phyloP scores from a whole-genome alignment of 768 basidiomycete genomes.

The Termitomyces sp. region DNA sequence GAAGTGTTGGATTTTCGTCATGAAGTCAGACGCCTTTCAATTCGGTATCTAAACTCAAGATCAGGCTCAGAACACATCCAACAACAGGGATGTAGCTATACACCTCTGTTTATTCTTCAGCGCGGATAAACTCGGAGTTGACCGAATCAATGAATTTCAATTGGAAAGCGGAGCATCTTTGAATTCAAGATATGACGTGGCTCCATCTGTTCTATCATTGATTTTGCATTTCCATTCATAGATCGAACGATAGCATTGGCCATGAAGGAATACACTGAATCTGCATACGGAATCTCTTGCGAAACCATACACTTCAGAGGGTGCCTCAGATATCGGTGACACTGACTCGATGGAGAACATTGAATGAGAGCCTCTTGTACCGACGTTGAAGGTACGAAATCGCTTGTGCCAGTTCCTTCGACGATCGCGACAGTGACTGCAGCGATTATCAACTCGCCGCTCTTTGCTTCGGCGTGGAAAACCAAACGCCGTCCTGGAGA shows the following conservation, averaged over 20 bases:
- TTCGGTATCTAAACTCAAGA: too few species aligned
- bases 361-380: constrained; percentile 31
- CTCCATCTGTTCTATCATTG: not conserved
- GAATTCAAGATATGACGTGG: constrained; percentile 34
- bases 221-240: constrained; percentile 33
- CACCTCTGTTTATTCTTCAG: too few species aligned
- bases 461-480: constrained; percentile 44
- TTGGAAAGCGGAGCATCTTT: too few species aligned
- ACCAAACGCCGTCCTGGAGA: constrained; percentile 39
- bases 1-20: too few species aligned
- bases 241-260: constrained; percentile 49
- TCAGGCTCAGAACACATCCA: too few species aligned
- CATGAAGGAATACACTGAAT: constrained; percentile 40
- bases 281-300: constrained; percentile 31
- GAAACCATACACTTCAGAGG: constrained; percentile 38
- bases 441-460: constrained; percentile 23
- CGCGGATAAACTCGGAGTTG: constrained; percentile 27
- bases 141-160: too few species aligned
- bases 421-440: not conserved
- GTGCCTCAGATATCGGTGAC: constrained; percentile 18
- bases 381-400: not conserved
- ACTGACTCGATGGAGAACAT: too few species aligned
- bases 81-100: too few species aligned
- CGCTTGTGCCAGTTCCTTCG: not conserved
- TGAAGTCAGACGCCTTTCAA: too few species aligned